phyloP scores from a whole-genome alignment of 768 basidiomycete genomes.

The Tylopilus felleus region DNA sequence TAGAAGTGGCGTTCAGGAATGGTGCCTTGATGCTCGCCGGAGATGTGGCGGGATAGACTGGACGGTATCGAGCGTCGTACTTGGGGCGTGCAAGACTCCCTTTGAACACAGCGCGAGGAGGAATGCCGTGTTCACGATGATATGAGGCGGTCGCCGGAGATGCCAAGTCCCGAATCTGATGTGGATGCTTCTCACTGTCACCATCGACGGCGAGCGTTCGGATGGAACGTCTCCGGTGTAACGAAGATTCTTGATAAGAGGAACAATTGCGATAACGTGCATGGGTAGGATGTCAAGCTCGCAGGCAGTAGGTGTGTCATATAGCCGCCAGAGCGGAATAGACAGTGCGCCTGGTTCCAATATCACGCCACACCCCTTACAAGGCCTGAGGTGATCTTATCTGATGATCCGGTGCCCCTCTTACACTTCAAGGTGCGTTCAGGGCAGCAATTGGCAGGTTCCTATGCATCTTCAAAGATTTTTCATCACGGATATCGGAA shows the following conservation, averaged over 20 bases:
- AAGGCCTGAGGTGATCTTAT: not conserved
- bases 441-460: not conserved
- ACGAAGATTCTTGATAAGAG: not conserved
- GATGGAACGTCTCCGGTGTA: constrained; percentile 6
- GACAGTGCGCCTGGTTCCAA: not conserved
- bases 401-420: not conserved
- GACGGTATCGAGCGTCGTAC: not conserved
- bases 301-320: not conserved
- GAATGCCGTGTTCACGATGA: not conserved
- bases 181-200: constrained; percentile 2
- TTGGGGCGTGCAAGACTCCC: not conserved
- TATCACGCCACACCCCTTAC: not conserved
- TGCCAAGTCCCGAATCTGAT: constrained; percentile 4
- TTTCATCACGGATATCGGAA: not conserved
- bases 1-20: not conserved
- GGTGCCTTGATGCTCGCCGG: not conserved
- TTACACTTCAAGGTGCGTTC: not conserved
- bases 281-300: not conserved
- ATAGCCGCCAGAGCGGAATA: not conserved
- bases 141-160: constrained; percentile 4
- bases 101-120: not conserved
- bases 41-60: not conserved
- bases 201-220: constrained; percentile 2
- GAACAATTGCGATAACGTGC: not conserved
- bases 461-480: not conserved